Conservation (phyloP, 306 rosid genomes). For the Prunus dulcis region DNA sequence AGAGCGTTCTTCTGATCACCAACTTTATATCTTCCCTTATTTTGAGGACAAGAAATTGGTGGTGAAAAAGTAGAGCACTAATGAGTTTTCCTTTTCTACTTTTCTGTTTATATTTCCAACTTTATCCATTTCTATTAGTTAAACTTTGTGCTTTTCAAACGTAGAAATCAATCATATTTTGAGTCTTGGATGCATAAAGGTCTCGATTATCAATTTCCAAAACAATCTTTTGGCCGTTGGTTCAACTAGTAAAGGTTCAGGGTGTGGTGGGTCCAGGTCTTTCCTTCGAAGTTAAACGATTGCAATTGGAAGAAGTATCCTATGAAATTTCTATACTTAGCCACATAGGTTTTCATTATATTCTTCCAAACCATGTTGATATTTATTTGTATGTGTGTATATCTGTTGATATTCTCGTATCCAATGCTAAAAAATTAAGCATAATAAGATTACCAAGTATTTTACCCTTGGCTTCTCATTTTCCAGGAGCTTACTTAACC, state of each 20-base stretch:
- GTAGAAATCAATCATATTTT: background rate
- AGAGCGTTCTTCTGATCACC: no score
- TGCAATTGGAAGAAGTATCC: background rate
- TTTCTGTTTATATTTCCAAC: no score
- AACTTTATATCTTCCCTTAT: no score
- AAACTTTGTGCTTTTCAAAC: background rate
- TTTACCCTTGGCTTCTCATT: conserved; percentile 27
- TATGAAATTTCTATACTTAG: background rate
- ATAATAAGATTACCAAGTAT: background rate
- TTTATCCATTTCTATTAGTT: no score
- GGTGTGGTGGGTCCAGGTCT: background rate
- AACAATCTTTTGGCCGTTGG: no score
- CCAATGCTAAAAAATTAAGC: background rate
- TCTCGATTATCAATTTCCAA: no score
- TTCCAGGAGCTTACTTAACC: conserved; percentile 64
- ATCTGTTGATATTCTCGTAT: background rate
- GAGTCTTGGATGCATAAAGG: background rate
- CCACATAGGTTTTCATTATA: background rate
- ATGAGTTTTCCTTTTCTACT: no score
- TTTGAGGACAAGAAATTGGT: no score
- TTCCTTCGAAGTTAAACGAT: no score
- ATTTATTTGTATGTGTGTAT: no score
- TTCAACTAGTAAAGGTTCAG: no score
- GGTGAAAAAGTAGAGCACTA: no score
- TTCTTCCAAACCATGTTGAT: background rate